Conservation (phyloP, 345 rosid genomes). For the Hibiscus tridactylites region DNA sequence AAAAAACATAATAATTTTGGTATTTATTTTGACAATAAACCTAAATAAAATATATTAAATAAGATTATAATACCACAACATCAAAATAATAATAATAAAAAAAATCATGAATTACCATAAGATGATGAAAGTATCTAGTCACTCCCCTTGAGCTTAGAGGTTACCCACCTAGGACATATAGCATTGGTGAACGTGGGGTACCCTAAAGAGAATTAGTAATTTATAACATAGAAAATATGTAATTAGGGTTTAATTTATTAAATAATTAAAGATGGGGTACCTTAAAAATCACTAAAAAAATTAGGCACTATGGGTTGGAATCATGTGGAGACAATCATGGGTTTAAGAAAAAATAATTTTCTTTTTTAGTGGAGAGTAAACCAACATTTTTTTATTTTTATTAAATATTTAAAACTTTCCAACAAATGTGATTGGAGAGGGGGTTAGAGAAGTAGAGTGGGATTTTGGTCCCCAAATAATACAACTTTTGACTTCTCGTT, state of each 20-base stretch:
- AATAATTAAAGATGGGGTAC: constrained; percentile 8
- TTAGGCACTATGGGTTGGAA: constrained; percentile 24
- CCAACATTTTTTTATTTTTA: background rate
- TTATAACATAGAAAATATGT: background rate
- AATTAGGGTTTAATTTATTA: constrained; percentile 4
- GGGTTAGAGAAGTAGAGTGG: background rate
- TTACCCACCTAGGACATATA: background rate
- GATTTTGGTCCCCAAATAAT: background rate
- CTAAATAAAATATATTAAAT: background rate
- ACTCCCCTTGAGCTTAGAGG: background rate
- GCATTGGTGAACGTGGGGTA: background rate
- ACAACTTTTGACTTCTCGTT: background rate
- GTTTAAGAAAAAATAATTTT: background rate
- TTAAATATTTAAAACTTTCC: background rate
- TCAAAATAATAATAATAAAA: no score
- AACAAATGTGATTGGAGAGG: background rate
- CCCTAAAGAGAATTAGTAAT: background rate
- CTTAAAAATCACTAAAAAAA: constrained; percentile 4
- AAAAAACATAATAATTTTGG: no score
- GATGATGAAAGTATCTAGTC: background rate
- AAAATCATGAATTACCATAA: background rate
- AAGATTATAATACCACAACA: background rate
- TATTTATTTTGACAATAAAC: no score
- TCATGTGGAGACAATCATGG: constrained; percentile 46
- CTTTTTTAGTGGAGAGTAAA: constrained; percentile 18